Conservation (phyloP, 2,329 filamentous ascomycete genomes). For the Helotiales sp. region DNA sequence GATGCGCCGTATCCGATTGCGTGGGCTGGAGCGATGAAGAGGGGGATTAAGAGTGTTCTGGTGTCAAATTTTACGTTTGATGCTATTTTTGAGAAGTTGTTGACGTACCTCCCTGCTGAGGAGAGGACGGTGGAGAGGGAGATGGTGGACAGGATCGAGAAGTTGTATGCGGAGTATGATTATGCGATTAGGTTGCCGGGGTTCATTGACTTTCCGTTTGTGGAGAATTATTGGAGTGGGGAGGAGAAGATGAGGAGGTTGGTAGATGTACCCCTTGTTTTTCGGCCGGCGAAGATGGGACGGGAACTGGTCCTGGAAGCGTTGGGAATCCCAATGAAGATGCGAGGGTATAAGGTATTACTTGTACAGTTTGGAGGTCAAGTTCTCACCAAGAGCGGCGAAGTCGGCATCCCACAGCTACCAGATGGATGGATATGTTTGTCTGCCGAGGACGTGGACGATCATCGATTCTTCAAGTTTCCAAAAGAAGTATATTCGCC, state of each 20-base stretch:
- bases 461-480: constrained; percentile 7
- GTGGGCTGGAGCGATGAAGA: neutral
- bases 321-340: neutral
- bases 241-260: neutral
- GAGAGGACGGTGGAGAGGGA: neutral
- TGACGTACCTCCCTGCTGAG: neutral
- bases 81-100: constrained; percentile 3
- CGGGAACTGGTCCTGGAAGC: neutral
- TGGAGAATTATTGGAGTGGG: neutral
- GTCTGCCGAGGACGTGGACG: neutral
- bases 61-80: constrained; percentile 15
- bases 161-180: constrained; percentile 14
- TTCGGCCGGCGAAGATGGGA: neutral
- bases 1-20: constrained; percentile 12
- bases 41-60: neutral
- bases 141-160: neutral
- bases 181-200: constrained; percentile 7
- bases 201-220: constrained; percentile 1
- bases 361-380: constrained; percentile 14
- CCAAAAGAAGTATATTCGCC: constrained; percentile 15
- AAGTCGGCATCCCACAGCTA: neutral
- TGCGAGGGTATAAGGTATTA: neutral
- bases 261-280: constrained; percentile 9
- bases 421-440: constrained; percentile 16
- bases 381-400: neutral